Percentiles rank a stretch among this genome's conserved stretches.
These are phyloP conservation scores for Cutaneotrichosporon dermatis DNA, from an alignment of 1,284 basidiomycete species.

Conservation along the genomic window DNA sequence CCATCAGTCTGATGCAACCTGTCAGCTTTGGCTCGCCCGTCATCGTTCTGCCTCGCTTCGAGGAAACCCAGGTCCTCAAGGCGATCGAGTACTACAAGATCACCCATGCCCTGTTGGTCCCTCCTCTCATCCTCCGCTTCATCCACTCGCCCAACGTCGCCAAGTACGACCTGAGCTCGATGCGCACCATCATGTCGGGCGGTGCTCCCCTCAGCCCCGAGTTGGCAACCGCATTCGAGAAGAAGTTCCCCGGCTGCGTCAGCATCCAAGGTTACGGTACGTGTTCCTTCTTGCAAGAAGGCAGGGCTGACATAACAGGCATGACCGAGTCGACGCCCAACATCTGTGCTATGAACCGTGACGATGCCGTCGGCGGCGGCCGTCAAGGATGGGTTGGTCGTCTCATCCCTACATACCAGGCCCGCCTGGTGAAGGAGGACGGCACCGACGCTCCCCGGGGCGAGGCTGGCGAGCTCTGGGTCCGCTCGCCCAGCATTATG, in stretches of 20 bases:
- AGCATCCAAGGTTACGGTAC: slow-evolving; percentile 49
- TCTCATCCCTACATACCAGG: slow-evolving; percentile 72
- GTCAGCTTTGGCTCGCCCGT: slow-evolving; percentile 59
- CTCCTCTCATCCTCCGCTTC: slow-evolving; percentile 67
- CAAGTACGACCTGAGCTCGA: slow-evolving; percentile 63
- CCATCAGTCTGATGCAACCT: slow-evolving; percentile 57
- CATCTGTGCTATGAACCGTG: slow-evolving; percentile 26
- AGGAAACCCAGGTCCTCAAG: slow-evolving; percentile 56
- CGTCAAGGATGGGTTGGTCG: slow-evolving; percentile 64
- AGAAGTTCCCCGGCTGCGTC: slow-evolving; percentile 23
- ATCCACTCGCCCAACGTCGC: slow-evolving; percentile 56
- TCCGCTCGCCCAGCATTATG: slow-evolving; percentile 73
- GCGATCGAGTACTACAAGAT: slow-evolving; percentile 68
- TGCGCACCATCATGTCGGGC: slow-evolving; percentile 64
- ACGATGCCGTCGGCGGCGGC: slow-evolving; percentile 20
- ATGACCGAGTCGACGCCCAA: slow-evolving; percentile 53
- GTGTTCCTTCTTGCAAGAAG: background rate
- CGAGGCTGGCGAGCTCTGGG: slow-evolving; percentile 73
- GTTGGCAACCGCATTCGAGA: slow-evolving; percentile 29
- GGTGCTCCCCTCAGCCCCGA: slow-evolving; percentile 70
- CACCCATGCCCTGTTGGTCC: slow-evolving; percentile 66
- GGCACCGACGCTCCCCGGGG: slow-evolving; percentile 53
- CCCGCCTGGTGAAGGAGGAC: slow-evolving; percentile 58
- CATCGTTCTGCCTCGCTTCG: slow-evolving; percentile 66
- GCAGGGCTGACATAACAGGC: slow-evolving; percentile 1